Evolutionary conservation across 2,329 filamentous ascomycete genomes (phyloP).

Genomic region (Trichoderma polysporum): DNA sequence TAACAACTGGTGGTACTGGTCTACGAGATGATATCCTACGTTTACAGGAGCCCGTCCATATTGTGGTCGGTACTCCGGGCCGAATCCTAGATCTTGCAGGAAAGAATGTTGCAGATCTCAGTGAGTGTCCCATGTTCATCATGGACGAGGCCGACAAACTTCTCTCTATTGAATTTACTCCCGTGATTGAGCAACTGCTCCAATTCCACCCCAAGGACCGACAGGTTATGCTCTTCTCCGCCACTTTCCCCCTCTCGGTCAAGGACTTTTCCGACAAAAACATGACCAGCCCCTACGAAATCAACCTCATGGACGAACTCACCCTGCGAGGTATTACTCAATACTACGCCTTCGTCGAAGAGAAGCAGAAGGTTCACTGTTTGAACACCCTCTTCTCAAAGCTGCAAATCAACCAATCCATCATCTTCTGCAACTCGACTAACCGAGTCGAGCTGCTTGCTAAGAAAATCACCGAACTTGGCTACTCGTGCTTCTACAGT

Average conservation of each 20-base stretch:
- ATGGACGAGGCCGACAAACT: conserved; percentile 99
- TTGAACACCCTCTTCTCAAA: conserved; percentile 98
- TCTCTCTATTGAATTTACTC: conserved; percentile 93
- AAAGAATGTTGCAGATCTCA: conserved; percentile 94
- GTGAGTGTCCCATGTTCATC: conserved; percentile 95
- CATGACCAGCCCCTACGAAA: conserved; percentile 94
- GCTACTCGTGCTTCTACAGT: conserved; percentile 99
- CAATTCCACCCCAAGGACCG: conserved; percentile 96
- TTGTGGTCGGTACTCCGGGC: conserved; percentile 95
- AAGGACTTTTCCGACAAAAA: conserved; percentile 99
- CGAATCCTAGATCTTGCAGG: conserved; percentile 94
- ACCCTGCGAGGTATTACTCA: conserved; percentile 97
- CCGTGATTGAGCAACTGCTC: conserved; percentile 93
- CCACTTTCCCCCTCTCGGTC: conserved; percentile 94
- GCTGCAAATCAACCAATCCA: conserved; percentile 99
- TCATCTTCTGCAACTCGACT: conserved; percentile 99
- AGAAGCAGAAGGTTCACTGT: conserved; percentile 99
- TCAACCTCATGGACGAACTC: conserved; percentile 99
- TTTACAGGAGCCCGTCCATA: conserved; percentile 90
- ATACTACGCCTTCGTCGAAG: conserved; percentile 98
- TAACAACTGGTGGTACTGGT: conserved; percentile 93
- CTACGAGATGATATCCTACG: conserved; percentile 96
- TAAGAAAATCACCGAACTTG: conserved; percentile 98
- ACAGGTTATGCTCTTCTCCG: conserved; percentile 99
- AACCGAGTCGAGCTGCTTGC: conserved; percentile 96